Evolutionary conservation across 148 eudicot species (phyloP), one percentile per base, ranked within the genome.

Genomic region (Vaccinium macrocarpon): DNA sequence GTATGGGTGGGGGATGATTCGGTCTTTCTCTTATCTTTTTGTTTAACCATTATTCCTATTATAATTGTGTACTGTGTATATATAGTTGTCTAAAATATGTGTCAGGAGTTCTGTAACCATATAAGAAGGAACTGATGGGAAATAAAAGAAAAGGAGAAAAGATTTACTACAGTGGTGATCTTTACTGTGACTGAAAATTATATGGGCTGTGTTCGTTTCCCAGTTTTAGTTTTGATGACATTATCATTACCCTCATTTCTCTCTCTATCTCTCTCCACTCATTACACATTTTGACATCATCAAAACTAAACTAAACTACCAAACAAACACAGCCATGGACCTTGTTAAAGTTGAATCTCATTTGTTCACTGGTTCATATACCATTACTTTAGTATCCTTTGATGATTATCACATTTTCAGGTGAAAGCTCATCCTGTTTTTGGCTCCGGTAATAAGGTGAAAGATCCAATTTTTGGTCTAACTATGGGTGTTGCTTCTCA

Each of bases 401-500:
- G 38, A 61, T 86, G 61, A 8, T 18, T 50, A 29, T 19, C 51
- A 27, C 14, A 35, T 72, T 15, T 79, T 49, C 87, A 96, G 99
- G 91, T 97, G 85, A 92, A 97, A 90, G 99, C 99, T 66, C 90
- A 88, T 90, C 87, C 92, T 78, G 93, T 91, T 87, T 84, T 86
- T 55, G 93, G 98, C 72, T 83, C 92, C 46, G 97, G 98, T 46
- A 91, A 92, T 86, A 93, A 97, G 87, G 99, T 98, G 32, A 94
- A 94, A 88, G 98, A 97, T 90, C 99, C 99, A 16, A 89, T 97
- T 57, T 97, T 97, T 82, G 99, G 99, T 77, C 92, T 97, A 82
- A 84, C 91, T 85, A 93, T 97, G 93, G 97, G 92, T 76, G 91
- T 90, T 73, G 88, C 92, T 86, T 97, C 98, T 76, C 99, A 97